Evolutionary conservation across 441 rosid species (phyloP).

Genomic region (Brassica hybrid): DNA sequence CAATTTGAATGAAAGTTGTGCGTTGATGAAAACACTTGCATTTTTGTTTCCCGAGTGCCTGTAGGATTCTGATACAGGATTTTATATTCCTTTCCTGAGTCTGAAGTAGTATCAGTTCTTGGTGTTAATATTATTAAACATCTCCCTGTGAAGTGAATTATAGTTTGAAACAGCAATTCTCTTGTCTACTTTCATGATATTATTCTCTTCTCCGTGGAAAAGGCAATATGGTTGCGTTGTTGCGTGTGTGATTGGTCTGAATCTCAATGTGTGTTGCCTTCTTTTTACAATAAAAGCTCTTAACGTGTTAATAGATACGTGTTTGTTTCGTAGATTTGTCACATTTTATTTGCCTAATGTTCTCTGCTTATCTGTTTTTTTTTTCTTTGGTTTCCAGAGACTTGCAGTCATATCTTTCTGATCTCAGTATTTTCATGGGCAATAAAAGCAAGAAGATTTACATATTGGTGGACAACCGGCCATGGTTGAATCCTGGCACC

Average conservation of each 20-base stretch:
- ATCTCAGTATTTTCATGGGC: conserved; percentile 80
- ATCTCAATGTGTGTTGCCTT: not conserved
- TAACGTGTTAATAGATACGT: conserved; percentile 15
- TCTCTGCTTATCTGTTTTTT: conserved; percentile 16
- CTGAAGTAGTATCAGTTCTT: conserved; percentile 17
- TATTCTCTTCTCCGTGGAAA: conserved; percentile 1
- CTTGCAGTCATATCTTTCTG: conserved; percentile 95
- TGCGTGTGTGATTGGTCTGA: not conserved
- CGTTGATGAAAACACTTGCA: not conserved
- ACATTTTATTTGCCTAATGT: conserved; percentile 18
- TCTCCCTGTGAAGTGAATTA: not conserved
- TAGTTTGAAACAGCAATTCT: not conserved
- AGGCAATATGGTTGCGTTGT: not conserved
- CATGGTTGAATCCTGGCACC: conserved; percentile 79
- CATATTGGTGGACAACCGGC: conserved; percentile 89
- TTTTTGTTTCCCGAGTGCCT: not conserved
- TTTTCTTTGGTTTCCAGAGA: conserved; percentile 65
- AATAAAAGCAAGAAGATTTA: conserved; percentile 77
- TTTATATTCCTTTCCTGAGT: conserved; percentile 3
- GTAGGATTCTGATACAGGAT: not conserved
- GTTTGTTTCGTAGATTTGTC: conserved; percentile 16
- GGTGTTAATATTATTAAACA: not conserved
- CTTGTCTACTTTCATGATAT: conserved; percentile 19
- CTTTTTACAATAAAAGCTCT: not conserved
- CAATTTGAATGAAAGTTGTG: not conserved